These are phyloP conservation scores for Sabuloglossum arenarium DNA, from an alignment of 495 filamentous ascomycete genomes.

Conservation along the genomic window DNA sequence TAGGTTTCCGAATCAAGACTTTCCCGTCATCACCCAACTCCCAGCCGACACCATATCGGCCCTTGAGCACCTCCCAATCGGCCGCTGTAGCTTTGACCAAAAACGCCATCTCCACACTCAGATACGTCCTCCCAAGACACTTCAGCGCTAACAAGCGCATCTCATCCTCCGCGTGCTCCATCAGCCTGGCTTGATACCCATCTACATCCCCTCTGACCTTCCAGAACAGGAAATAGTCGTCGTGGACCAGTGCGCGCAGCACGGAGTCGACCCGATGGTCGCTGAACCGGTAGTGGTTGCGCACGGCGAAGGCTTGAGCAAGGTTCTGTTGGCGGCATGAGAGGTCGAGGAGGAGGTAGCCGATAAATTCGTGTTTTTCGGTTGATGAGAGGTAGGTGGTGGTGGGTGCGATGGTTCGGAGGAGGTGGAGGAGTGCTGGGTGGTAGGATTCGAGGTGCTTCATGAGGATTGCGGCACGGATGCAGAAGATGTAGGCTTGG, in stretches of 20 bases:
- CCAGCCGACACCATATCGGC: slow-evolving; percentile 58
- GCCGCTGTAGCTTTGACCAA: slow-evolving; percentile 38
- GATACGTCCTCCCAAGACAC: slow-evolving; percentile 64
- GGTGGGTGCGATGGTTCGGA: slow-evolving; percentile 41
- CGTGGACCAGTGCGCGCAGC: slow-evolving; percentile 48
- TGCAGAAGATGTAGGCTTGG: slow-evolving; percentile 41
- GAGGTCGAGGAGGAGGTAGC: slow-evolving; percentile 70
- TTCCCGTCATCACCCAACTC: slow-evolving; percentile 38
- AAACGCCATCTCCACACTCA: slow-evolving; percentile 43
- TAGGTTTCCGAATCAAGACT: slow-evolving; percentile 47
- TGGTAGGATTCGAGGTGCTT: slow-evolving; percentile 74
- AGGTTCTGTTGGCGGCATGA: slow-evolving; percentile 70
- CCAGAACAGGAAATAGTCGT: slow-evolving; percentile 69
- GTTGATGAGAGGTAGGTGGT: slow-evolving; percentile 40
- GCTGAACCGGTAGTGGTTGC: slow-evolving; percentile 29
- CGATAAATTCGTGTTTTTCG: slow-evolving; percentile 55
- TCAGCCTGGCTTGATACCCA: slow-evolving; percentile 49
- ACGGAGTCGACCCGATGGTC: slow-evolving; percentile 44
- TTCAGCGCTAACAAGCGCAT: slow-evolving; percentile 56
- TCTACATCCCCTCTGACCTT: slow-evolving; percentile 48
- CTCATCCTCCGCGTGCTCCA: slow-evolving; percentile 57
- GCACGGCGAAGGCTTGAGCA: slow-evolving; percentile 44
- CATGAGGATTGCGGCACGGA: slow-evolving; percentile 58
- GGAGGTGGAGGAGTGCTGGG: slow-evolving; percentile 60
- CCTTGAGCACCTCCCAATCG: slow-evolving; percentile 45